Base-by-base conservation (phyloP, 495 filamentous ascomycete species). In the Viridothelium virens region DNA sequence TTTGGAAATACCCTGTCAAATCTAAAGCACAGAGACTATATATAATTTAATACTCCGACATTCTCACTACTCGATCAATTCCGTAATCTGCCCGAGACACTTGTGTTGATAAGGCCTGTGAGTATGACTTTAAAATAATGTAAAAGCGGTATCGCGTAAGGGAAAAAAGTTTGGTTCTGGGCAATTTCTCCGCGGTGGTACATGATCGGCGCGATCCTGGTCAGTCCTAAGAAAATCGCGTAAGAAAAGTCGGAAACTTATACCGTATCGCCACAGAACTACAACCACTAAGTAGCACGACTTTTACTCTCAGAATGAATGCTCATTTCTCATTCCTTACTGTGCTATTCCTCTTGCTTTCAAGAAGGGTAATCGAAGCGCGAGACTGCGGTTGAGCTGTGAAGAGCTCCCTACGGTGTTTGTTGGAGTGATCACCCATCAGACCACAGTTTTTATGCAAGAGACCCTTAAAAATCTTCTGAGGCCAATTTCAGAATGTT, bases 401-500 rank as follows among this genome's bases (percentile, higher is more conserved):
- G 25, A 25, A 25, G 25, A 25, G 25, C 25, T 25, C 25, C 25
- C 25, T 25, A 25, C 25, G 25, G 25, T 25, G 25, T 25, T 25
- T 25, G 25, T 25, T 25, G 25, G 25, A 25, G 25, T 25, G 25
- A 25, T 25, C 25, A 25, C 25, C 25, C 25, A 25, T 25, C 25
- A 25, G 25, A 25, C 25, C 25, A 25, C 25, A 25, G 25, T 25
- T 25, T 25, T 25, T 25, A 25, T 25, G 25, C 25, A 25, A 25
- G 25, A 25, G 25, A 25, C 25, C 1, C 25, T 25, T 25, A 25
- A 25, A 25, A 25, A 25, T 25, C 25, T 25, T 25, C 25, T 25
- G 25, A 25, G 25, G 25, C 25, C 25, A 25, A 25, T 25, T 46
- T 31, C 33, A 73, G 5, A 36, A 78, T 79, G 76, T 56, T 71